Evolutionary conservation across 768 basidiomycete species (phyloP).

Genomic region (Pulveroboletus sp.): DNA sequence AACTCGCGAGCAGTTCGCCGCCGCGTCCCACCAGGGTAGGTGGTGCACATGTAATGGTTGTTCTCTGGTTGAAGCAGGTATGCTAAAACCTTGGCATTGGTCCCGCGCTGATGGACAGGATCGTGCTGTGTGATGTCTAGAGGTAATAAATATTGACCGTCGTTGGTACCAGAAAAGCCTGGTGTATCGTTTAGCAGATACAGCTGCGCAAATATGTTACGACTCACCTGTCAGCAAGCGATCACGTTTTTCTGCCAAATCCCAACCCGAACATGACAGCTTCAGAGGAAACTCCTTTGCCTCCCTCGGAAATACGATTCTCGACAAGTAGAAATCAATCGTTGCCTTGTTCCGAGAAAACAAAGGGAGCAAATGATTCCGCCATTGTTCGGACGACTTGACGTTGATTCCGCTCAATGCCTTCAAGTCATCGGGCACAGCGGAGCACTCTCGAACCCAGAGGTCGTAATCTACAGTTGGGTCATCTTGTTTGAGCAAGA

Average conservation of each 20-base stretch:
- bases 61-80: constrained; percentile 29
- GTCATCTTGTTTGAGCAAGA: constrained; percentile 28
- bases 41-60: constrained; percentile 15
- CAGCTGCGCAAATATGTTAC: background rate
- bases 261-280: constrained; percentile 36
- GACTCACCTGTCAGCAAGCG: constrained; percentile 16
- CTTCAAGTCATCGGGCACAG: constrained; percentile 20
- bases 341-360: constrained; percentile 30
- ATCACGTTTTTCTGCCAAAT: constrained; percentile 29
- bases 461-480: constrained; percentile 30
- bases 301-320: constrained; percentile 37
- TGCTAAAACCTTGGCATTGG: constrained; percentile 42
- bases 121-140: constrained; percentile 32
- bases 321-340: constrained; percentile 37
- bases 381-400: constrained; percentile 28
- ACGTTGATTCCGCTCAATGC: constrained; percentile 23
- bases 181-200: background rate
- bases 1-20: constrained; percentile 13
- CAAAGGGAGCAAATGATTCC: constrained; percentile 19
- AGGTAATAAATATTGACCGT: constrained; percentile 38
- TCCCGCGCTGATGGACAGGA: constrained; percentile 31
- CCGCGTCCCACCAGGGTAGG: constrained; percentile 12
- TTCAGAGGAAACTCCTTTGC: constrained; percentile 36
- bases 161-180: constrained; percentile 42
- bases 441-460: constrained; percentile 25